phyloP scores from a whole-genome alignment of 2,329 filamentous ascomycete genomes.

The Penicillium sp. region DNA sequence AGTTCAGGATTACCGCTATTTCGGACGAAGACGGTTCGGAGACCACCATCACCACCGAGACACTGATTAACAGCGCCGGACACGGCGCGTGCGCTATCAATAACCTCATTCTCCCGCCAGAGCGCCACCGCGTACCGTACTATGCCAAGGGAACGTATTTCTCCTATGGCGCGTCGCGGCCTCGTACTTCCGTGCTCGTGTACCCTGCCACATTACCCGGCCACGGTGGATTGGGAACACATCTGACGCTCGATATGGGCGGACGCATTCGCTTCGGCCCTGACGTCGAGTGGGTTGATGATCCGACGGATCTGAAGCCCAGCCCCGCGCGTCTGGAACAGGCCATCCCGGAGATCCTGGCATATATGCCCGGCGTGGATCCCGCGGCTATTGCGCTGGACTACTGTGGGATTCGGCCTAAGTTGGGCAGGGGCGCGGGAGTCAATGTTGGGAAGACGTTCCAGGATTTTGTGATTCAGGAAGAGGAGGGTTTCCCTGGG shows the following conservation, averaged over 20 bases:
- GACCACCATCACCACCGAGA: constrained; percentile 67
- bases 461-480: constrained; percentile 77
- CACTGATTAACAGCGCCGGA: constrained; percentile 81
- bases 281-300: constrained; percentile 88
- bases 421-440: constrained; percentile 65
- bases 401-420: constrained; percentile 90
- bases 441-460: constrained; percentile 60
- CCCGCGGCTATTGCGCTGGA: constrained; percentile 67
- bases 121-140: constrained; percentile 60
- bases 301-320: constrained; percentile 67
- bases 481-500: constrained; percentile 73
- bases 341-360: constrained; percentile 71
- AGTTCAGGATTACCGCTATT: constrained; percentile 67
- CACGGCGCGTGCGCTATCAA: constrained; percentile 72
- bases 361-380: constrained; percentile 75
- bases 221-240: constrained; percentile 84
- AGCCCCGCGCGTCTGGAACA: constrained; percentile 61
- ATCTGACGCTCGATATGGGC: constrained; percentile 84
- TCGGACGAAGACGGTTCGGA: constrained; percentile 41
- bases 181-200: constrained; percentile 69
- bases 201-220: constrained; percentile 86
- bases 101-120: constrained; percentile 68
- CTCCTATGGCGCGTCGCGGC: constrained; percentile 67
- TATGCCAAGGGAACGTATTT: constrained; percentile 98
- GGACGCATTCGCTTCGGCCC: constrained; percentile 88